Base-by-base conservation (phyloP, 148 eudicot genomes). In the Agrostemma githago region DNA sequence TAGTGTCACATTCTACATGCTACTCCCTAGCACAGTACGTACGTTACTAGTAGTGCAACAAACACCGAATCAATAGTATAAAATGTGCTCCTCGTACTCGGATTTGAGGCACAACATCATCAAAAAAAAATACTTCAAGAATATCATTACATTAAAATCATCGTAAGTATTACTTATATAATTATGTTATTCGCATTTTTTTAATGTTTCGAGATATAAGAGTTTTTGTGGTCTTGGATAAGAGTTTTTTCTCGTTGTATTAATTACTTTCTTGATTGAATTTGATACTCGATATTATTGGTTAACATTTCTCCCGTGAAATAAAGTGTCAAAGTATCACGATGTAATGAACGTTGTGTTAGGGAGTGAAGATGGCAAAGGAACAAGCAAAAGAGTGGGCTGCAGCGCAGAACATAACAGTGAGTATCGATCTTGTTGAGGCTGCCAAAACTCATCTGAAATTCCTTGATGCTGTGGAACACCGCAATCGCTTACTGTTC, bases 381-480 rank as follows among this genome's bases (percentile, higher is more conserved):
- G 78, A 83, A 61, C 97, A 89, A 69, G 85, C 81, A 65, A 64
- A 75, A 37, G 97, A 88, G 76, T 95, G 98, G 98, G 81, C 79
- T 41, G 86, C 79, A 79, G 96, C 98, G 1, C 98, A 95, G 83
- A 84, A 84, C 63, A 85, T 85, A 51, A 81, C 4, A 15, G 76
- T 89, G 66, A 92, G 79, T 40, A 79, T 83, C 12, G 94, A 95
- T 78, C 90, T 95, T 75, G 83, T 92, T 21, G 74, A 83, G 51
- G 89, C 92, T 15, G 92, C 98, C 48, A 87, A 86, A 75, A 82
- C 21, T n/a, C 97, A 92, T 72, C 89, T 92, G 44, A 68, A 85
- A 70, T 92, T 95, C 81, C 96, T 95, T 37, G 92, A 89, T 4
- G 89, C 85, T 39, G 92, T 95, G 34, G 98, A 95, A 75, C 56